Evolutionary conservation across 2,329 filamentous ascomycete genomes (phyloP), one percentile per base, ranked within the genome.

Genomic region (Colletotrichum sp.): DNA sequence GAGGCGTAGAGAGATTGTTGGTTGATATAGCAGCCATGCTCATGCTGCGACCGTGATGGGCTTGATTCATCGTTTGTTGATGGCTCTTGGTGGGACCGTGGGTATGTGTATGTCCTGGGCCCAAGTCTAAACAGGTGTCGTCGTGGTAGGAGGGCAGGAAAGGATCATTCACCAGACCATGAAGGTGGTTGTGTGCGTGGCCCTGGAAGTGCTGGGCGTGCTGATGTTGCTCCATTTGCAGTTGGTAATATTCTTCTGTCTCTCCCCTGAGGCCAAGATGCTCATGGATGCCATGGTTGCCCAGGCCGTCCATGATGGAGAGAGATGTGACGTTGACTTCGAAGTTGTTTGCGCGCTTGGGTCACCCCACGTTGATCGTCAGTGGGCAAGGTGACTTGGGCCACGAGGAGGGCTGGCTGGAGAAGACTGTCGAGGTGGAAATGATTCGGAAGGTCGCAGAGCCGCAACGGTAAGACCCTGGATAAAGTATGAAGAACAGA

Each of bases 101-200:
- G 18, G 70, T 68, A 49, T 70, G 44, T 73, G 66, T 68, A 72
- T 71, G 71, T 62, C 70, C 74, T 52, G 44, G 44, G 44, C 6
- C 10, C 44, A 52, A 70, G 78, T 82, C 82, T 30, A 84, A 80
- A 76, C 83, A 85, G 30, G 81, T 80, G 65, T 85, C 82, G 44
- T 82, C 80, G 66, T 85, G 83, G 63, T 72, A 32, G 16, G 32
- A 21, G 62, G 44, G n/a, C 10, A 52, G 10, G 44, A 21, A 52
- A 52, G 16, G 6, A 49, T 49, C 44, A 49, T 49, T 21, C 44
- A 13, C 44, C 44, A 49, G 12, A 24, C 44, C 44, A 52, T 52
- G 44, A 21, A 12, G 44, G n/a, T 52, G 44, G 44, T 52, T 52
- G 10, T 52, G n/a, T 52, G 70, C 64, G n/a, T 67, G 64, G 12